A percentile compares a stretch with the other conserved stretches of the same genome.
Conservation (phyloP, 441 rosid genomes). For the Breynia disticha region DNA sequence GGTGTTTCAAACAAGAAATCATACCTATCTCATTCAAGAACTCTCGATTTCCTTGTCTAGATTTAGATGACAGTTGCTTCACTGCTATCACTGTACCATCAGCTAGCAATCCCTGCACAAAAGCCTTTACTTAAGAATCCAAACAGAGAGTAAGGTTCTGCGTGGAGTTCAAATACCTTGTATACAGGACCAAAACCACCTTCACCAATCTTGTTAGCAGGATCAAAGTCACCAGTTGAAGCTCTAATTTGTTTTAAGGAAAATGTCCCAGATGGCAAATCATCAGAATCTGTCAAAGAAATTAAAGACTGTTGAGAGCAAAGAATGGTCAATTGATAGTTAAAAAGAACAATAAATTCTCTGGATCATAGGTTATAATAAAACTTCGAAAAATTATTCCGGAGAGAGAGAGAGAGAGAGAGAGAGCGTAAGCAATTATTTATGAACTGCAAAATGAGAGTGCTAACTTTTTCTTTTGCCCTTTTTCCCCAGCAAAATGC, state of each 20-base stretch:
- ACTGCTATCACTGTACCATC: conserved; percentile 67
- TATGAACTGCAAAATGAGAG: background rate
- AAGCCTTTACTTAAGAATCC: background rate
- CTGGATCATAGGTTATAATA: background rate
- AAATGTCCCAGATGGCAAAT: conserved; percentile 22
- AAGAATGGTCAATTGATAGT: background rate
- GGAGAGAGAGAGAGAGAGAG: too few species aligned
- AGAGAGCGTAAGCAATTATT: background rate
- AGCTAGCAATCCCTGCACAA: conserved; percentile 43
- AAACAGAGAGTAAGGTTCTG: background rate
- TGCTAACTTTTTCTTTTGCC: conserved; percentile 8
- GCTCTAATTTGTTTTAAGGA: conserved; percentile 24
- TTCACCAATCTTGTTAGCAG: conserved; percentile 26
- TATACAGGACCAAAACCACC: conserved; percentile 33
- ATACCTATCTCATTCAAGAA: conserved; percentile 72
- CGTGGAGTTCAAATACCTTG: conserved; percentile 15
- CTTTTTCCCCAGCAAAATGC: conserved; percentile 13
- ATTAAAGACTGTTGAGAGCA: background rate
- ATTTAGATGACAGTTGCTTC: conserved; percentile 75
- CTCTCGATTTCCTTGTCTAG: conserved; percentile 75
- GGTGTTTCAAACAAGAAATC: conserved; percentile 50
- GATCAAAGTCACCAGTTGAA: conserved; percentile 24
- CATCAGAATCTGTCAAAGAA: conserved; percentile 11
- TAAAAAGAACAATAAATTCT: background rate
- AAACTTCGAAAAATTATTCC: too few species aligned